Evolutionary conservation across 208 protist genomes (phyloP), one percentile per base, ranked within the genome.

Genomic region (Herpetomonas samuelpessoai): DNA sequence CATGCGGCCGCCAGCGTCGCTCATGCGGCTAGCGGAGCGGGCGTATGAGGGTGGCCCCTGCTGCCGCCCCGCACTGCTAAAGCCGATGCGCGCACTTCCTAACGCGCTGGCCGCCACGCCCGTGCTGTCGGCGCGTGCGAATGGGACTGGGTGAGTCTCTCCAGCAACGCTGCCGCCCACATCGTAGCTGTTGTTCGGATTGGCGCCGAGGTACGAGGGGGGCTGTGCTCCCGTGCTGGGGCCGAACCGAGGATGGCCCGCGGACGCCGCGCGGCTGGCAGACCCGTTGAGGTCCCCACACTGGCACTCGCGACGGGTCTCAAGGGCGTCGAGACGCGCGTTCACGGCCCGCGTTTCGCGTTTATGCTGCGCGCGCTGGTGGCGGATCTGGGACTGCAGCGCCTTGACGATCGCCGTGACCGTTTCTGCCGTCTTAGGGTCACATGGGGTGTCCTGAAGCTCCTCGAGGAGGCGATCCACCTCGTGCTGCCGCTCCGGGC

Each of bases 281-380:
- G 9, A 44, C 21, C 7, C 38, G 24, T 26, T 41, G 38, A 31
- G 29, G 9, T 26, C 30, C 38, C 50, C 57, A 56, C 77, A 81
- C 57, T 50, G 39, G 57, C 81, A 84, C 62, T 83, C 76, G 1
- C 55, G 49, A 22, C 75, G 74, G 18, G 31, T 48, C 78, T 93
- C 87, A 21, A 93, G 54, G 26, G 65, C 72, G 41, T 68, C 68
- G 16, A 93, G 64, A 31, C 87, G 87, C 2, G 49, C 39, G n/a
- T 68, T 61, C 39, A 88, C 49, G 1, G 21, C 45, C 47, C 60
- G 56, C 18, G 81, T 69, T 2, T 57, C 62, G 24, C 66, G 29
- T 35, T 70, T 47, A 19, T 73, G 66, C 54, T 72, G 70, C 45
- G 46, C 29, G 21, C 64, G 51, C 44, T 81, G 65, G 25, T 61